Evolutionary conservation across 345 rosid genomes (phyloP), one percentile per base, ranked within the genome.

Genomic region (Eucalyptus cloeziana): DNA sequence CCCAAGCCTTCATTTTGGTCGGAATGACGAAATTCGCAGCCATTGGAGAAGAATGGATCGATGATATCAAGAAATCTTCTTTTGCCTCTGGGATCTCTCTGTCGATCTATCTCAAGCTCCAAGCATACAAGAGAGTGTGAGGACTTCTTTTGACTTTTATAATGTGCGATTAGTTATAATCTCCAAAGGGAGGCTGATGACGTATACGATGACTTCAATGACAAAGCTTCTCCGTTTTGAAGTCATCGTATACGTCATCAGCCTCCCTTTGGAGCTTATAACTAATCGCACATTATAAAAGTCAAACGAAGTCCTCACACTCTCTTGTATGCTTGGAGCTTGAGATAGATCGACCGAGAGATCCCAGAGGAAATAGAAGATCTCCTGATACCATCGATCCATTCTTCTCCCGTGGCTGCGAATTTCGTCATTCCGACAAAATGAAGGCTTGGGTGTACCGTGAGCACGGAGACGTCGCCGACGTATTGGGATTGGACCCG

Each of bases 381-480:
- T 56, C 22, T 22, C 62, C 27, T 21, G 62, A 22, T 56, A 56
- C 54, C 21, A 21, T 8, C 10, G 56, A 56, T 56, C 60, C 60
- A 56, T 56, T 56, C 62, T 56, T 33, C 21, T 79, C 17, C 14
- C 7, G 12, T 44, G 86, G 50, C 50, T 25, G n/a, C 51, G 31
- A 25, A 25, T 43, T 45, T 45, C 86, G 12, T 14, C 21, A 9
- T 51, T 40, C 99, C 98, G 1, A 90, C 88, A 94, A 91, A 83
- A 96, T 96, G 98, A 95, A 95, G 93, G 97, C 96, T 3, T 96
- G 98, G 98, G 89, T 95, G 3, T 95, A 96, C 83, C 89, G 92
- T 17, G 98, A 94, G 60, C 96, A 97, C 87, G 98, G 98, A 1
- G 95, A 94, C 27, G 43, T 44, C 31, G 93, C 91, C 19, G 94